phyloP scores from a whole-genome alignment of 176 grass and related monocot genomes.

The Carex littledalei region DNA sequence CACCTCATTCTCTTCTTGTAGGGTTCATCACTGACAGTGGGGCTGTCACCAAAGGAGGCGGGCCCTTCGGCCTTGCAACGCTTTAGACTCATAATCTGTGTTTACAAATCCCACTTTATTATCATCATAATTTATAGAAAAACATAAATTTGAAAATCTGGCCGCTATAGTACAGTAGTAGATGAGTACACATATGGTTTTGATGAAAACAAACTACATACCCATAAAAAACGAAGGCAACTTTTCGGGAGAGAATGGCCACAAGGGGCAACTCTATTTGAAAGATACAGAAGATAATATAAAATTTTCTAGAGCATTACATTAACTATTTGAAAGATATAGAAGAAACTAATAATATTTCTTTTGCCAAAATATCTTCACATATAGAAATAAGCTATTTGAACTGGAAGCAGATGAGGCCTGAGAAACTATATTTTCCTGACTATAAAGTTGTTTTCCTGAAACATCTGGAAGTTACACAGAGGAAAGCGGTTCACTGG shows the following conservation, averaged over 20 bases:
- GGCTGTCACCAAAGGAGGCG: not conserved
- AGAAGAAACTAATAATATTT: not conserved
- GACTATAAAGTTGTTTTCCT: not conserved
- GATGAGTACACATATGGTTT: too few relatives aligned
- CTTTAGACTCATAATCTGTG: constrained; percentile 37
- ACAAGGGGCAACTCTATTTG: constrained; percentile 69
- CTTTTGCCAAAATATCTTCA: not conserved
- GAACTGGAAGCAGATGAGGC: not conserved
- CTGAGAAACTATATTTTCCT: not conserved
- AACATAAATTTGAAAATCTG: constrained; percentile 16
- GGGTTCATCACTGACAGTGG: not conserved
- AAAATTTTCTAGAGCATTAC: not conserved
- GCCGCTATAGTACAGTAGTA: too few relatives aligned
- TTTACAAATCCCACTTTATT: constrained; percentile 30
- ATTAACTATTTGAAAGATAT: constrained; percentile 10
- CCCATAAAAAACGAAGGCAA: constrained; percentile 85
- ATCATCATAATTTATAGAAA: constrained; percentile 32
- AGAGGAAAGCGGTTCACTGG: too few relatives aligned
- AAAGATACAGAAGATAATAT: not conserved
- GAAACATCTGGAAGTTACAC: not conserved
- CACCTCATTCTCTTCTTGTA: constrained; percentile 16
- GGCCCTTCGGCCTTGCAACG: constrained; percentile 34
- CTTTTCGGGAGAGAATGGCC: constrained; percentile 87
- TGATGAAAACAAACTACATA: constrained; percentile 25
- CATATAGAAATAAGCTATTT: not conserved